A percentile compares a stretch with the other conserved stretches of the same genome.
Conservation (phyloP, 2,329 filamentous ascomycete genomes). For the Aspergillus vadensis region DNA sequence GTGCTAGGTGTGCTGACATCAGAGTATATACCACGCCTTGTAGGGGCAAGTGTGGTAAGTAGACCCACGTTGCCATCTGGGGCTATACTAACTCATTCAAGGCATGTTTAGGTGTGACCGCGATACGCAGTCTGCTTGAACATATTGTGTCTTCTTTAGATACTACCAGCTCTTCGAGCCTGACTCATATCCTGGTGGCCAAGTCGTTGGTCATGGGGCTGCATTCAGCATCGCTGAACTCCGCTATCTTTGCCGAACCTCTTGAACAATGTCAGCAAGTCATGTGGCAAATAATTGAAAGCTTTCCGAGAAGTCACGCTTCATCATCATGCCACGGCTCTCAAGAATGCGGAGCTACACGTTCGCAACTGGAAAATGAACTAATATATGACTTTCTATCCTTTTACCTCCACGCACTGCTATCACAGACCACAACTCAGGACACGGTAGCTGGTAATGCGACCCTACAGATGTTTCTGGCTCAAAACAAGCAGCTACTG, state of each 20-base stretch:
- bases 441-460: constrained; percentile 8
- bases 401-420: constrained; percentile 26
- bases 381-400: constrained; percentile 29
- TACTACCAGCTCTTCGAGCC: background rate
- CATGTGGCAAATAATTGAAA: constrained; percentile 21
- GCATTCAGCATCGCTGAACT: constrained; percentile 15
- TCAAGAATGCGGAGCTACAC: constrained; percentile 23
- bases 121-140: constrained; percentile 25
- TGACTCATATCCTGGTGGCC: constrained; percentile 27
- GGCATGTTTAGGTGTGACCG: constrained; percentile 24
- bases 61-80: background rate
- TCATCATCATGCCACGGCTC: constrained; percentile 24
- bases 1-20: constrained; percentile 27
- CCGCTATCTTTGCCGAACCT: constrained; percentile 16
- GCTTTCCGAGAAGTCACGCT: constrained; percentile 23
- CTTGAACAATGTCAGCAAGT: constrained; percentile 18
- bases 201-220: constrained; percentile 28
- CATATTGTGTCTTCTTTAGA: constrained; percentile 27
- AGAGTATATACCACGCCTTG: constrained; percentile 28
- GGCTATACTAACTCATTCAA: constrained; percentile 20
- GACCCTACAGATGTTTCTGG: constrained; percentile 26
- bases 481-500: constrained; percentile 4
- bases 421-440: constrained; percentile 14
- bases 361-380: constrained; percentile 25
- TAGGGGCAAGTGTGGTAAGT: constrained; percentile 45